Conservation (phyloP, 169 alveolate genomes). For the Neospora caninum region DNA sequence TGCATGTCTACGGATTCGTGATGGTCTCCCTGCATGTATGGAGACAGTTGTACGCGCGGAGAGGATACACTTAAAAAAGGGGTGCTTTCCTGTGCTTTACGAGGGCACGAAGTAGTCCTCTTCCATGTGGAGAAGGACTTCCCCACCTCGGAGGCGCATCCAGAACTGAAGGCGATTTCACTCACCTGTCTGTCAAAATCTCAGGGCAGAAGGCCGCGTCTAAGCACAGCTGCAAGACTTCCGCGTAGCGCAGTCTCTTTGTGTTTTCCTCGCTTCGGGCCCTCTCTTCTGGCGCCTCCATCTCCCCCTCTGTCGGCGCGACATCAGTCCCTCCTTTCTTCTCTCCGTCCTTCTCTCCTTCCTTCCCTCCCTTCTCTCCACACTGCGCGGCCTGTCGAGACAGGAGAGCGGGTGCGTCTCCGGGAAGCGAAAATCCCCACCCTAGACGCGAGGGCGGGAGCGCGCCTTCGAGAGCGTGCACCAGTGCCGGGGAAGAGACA, state of each 20-base stretch:
- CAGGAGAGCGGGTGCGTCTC: background rate
- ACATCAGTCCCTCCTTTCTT: background rate
- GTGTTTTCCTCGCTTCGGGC: background rate
- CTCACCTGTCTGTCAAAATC: background rate
- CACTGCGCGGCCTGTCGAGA: background rate
- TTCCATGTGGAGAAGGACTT: no score
- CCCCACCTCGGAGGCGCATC: no score
- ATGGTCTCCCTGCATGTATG: no score
- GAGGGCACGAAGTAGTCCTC: no score
- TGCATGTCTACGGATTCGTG: no score
- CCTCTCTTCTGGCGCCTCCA: no score
- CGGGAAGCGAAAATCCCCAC: background rate
- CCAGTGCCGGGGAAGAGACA: background rate
- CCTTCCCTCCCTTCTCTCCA: background rate
- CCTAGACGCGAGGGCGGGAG: background rate
- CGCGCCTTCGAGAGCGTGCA: background rate
- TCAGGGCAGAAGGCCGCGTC: background rate
- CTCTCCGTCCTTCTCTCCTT: background rate
- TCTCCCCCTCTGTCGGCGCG: no score
- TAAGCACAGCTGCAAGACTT: background rate
- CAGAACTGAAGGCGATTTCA: no score
- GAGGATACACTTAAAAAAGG: no score
- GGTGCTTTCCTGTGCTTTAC: no score
- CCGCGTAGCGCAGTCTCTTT: background rate
- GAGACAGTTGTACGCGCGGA: no score